Conservation (phyloP, 2,329 filamentous ascomycete species). For the Neurospora crassa region DNA sequence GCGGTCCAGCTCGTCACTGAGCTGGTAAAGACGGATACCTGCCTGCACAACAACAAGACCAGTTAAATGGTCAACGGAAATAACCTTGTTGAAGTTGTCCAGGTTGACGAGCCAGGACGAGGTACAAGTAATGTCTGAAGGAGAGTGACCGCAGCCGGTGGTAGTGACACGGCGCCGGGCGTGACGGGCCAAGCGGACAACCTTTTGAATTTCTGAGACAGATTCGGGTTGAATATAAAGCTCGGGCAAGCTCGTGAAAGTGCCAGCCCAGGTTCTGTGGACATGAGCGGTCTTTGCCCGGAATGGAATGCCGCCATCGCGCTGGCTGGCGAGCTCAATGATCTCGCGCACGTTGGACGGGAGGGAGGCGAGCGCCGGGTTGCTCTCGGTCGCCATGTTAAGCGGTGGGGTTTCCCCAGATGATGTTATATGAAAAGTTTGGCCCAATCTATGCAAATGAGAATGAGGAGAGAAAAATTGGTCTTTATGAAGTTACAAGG, state of each 20-base stretch:
- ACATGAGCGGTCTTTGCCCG: conserved; percentile 61
- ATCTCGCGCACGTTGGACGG: conserved; percentile 9
- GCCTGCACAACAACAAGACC: conserved; percentile 69
- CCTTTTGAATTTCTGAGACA: conserved; percentile 72
- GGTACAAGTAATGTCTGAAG: conserved; percentile 84
- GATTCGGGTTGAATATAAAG: conserved; percentile 81
- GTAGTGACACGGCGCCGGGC: conserved; percentile 76
- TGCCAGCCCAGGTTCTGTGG: conserved; percentile 91
- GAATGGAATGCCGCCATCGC: conserved; percentile 52
- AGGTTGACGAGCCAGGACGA: conserved; percentile 93
- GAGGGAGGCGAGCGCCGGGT: conserved; percentile 6
- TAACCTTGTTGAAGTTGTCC: conserved; percentile 66
- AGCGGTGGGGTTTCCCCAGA: neutral
- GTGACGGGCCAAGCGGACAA: conserved; percentile 68
- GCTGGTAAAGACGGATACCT: conserved; percentile 71
- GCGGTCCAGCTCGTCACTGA: conserved; percentile 65
- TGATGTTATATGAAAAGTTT: neutral
- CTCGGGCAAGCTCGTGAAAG: conserved; percentile 81
- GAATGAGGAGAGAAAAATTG: neutral
- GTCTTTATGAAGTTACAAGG: neutral
- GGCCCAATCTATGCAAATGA: neutral
- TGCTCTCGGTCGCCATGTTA: neutral
- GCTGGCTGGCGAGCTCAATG: conserved; percentile 6
- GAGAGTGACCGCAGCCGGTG: conserved; percentile 87
- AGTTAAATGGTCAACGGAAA: conserved; percentile 57